These are phyloP conservation scores for Papiliotrema laurentii DNA, from an alignment of 1,284 basidiomycete genomes.

Conservation along the genomic window DNA sequence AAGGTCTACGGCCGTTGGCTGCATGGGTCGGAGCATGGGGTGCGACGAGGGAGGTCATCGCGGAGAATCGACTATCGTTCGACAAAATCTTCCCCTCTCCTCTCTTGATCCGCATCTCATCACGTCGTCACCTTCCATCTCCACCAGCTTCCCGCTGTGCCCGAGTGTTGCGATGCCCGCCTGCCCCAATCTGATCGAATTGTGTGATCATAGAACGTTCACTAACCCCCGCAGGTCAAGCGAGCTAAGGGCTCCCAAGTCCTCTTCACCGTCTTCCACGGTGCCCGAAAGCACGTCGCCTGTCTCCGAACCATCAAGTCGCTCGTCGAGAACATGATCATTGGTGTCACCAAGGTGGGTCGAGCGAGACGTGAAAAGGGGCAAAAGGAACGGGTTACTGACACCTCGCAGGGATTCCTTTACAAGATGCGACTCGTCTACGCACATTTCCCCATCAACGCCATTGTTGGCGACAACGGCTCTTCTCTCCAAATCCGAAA, in stretches of 20 bases:
- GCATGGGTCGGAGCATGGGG: too few species aligned
- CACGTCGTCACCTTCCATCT: too few species aligned
- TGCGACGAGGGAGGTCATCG: too few species aligned
- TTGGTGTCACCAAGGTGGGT: constrained; percentile 84
- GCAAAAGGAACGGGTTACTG: background rate
- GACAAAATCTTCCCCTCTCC: too few species aligned
- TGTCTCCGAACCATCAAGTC: constrained; percentile 95
- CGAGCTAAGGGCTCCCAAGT: constrained; percentile 61
- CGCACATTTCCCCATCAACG: constrained; percentile 99
- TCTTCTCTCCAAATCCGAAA: constrained; percentile 90
- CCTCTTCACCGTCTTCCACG: constrained; percentile 95
- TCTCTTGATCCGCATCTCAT: too few species aligned
- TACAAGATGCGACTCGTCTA: constrained; percentile 99
- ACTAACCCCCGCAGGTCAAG: too few species aligned
- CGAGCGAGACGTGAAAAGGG: background rate
- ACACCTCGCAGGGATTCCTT: constrained; percentile 91
- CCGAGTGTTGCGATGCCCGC: too few species aligned
- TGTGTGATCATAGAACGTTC: too few species aligned
- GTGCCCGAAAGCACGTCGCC: constrained; percentile 95
- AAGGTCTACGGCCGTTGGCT: too few species aligned
- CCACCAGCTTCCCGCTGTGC: too few species aligned
- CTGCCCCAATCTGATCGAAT: too few species aligned
- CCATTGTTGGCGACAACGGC: constrained; percentile 85
- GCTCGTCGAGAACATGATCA: constrained; percentile 95
- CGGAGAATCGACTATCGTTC: too few species aligned